A percentile compares a stretch with the other conserved stretches of the same genome.
These are phyloP conservation scores for Cordyceps fumosorosea DNA, from an alignment of 2,329 filamentous ascomycete species.

Conservation along the genomic window DNA sequence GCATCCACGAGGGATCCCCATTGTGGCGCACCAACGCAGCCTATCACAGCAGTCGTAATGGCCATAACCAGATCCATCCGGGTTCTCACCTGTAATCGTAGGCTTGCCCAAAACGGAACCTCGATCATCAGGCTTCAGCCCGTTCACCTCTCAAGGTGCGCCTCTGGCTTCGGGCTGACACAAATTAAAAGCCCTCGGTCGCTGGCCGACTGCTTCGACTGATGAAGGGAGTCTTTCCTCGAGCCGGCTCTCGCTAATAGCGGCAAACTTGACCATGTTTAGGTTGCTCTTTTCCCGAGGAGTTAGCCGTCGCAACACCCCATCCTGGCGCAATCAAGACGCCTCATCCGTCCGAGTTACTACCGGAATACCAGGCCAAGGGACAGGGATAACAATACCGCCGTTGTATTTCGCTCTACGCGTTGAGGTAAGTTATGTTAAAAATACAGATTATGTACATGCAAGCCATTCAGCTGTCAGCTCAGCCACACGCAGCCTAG, in stretches of 20 bases:
- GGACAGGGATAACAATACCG: background rate
- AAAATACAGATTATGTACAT: background rate
- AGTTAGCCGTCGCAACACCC: no score
- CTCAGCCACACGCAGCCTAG: background rate
- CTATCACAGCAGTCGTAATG: background rate
- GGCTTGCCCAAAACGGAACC: background rate
- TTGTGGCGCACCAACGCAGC: background rate
- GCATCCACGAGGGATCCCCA: background rate
- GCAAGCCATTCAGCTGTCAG: background rate
- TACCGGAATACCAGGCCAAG: background rate
- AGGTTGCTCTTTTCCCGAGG: background rate
- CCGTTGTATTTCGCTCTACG: background rate
- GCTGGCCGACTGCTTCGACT: background rate
- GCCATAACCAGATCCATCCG: slow-evolving; percentile 10
- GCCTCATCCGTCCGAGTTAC: background rate
- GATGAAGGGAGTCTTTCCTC: background rate
- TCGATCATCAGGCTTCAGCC: background rate
- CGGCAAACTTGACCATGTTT: background rate
- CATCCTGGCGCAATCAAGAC: background rate
- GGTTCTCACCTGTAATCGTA: slow-evolving; percentile 6
- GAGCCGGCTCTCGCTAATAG: background rate
- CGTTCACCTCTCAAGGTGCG: background rate
- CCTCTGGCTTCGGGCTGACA: background rate
- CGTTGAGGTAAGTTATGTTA: background rate
- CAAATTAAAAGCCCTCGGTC: background rate